Conservation (phyloP, 805 yeast genomes). For the Suhomyces sp. region DNA sequence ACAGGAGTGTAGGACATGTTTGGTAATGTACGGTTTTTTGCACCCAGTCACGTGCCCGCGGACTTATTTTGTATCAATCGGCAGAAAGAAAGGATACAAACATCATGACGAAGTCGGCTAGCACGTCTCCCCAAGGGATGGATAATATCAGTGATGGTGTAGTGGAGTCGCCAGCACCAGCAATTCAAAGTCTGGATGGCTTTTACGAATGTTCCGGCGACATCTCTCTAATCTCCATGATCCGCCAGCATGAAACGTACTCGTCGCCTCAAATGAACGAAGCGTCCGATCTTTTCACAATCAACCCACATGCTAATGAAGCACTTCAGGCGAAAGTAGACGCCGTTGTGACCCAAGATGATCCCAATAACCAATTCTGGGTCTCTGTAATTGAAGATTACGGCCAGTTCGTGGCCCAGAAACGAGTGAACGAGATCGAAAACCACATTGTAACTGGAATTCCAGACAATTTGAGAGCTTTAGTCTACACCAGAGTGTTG, state of each 20-base stretch:
- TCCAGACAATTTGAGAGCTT: slow-evolving; percentile 27
- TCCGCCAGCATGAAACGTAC: slow-evolving; percentile 25
- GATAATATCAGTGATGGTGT: neutral
- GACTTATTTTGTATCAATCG: neutral
- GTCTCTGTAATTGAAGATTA: slow-evolving; percentile 13
- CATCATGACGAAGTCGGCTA: neutral
- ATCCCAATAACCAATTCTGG: slow-evolving; percentile 17
- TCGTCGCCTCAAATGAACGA: slow-evolving; percentile 26
- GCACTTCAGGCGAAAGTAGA: slow-evolving; percentile 1
- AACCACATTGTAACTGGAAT: slow-evolving; percentile 25
- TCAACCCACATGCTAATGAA: slow-evolving; percentile 5
- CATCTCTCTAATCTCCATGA: slow-evolving; percentile 20
- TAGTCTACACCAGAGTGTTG: slow-evolving; percentile 32
- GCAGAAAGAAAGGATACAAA: neutral
- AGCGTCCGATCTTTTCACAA: slow-evolving; percentile 22
- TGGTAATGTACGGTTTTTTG: too few relatives aligned
- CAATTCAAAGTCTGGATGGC: neutral
- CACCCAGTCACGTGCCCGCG: neutral
- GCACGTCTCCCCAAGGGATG: neutral
- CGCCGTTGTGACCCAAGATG: slow-evolving; percentile 1
- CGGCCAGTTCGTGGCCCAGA: slow-evolving; percentile 10
- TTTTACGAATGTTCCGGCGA: slow-evolving; percentile 12
- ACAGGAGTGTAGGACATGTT: too few relatives aligned
- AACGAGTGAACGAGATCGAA: slow-evolving; percentile 17
- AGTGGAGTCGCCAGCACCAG: neutral